A percentile compares a stretch with the other conserved stretches of the same genome.
Conservation (phyloP, 441 rosid genomes). For the Flueggea neowawraea region DNA sequence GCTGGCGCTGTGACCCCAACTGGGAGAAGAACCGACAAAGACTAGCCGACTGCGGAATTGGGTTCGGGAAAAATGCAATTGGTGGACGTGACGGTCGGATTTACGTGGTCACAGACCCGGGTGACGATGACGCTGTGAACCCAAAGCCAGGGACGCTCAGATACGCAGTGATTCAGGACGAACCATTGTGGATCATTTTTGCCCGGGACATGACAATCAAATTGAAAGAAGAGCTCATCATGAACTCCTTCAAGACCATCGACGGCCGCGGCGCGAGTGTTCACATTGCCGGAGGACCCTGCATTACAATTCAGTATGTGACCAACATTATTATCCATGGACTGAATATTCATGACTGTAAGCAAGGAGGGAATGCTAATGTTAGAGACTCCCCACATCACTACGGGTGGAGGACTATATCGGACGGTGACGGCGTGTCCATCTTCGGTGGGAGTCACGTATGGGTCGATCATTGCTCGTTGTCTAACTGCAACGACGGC, state of each 20-base stretch:
- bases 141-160: constrained; percentile 88
- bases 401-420: constrained; percentile 72
- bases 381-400: constrained; percentile 79
- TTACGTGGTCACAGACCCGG: constrained; percentile 73
- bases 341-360: constrained; percentile 83
- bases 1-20: constrained; percentile 89
- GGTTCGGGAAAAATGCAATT: constrained; percentile 84
- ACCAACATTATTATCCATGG: constrained; percentile 88
- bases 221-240: constrained; percentile 82
- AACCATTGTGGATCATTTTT: constrained; percentile 88
- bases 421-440: constrained; percentile 96
- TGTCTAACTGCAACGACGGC: constrained; percentile 80
- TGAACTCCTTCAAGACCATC: constrained; percentile 88
- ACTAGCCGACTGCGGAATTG: constrained; percentile 83
- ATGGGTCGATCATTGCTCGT: constrained; percentile 91
- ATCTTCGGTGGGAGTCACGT: constrained; percentile 87
- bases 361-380: constrained; percentile 79
- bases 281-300: constrained; percentile 87
- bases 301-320: constrained; percentile 87
- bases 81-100: constrained; percentile 84
- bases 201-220: constrained; percentile 79
- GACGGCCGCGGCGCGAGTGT: constrained; percentile 93
- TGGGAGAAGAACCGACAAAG: constrained; percentile 84
- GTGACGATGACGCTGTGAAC: constrained; percentile 60
- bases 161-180: constrained; percentile 80